Percentiles rank a stretch among this genome's conserved stretches.
Conservation (phyloP, 768 basidiomycete species). For the Chlorophyllum brunneum region DNA sequence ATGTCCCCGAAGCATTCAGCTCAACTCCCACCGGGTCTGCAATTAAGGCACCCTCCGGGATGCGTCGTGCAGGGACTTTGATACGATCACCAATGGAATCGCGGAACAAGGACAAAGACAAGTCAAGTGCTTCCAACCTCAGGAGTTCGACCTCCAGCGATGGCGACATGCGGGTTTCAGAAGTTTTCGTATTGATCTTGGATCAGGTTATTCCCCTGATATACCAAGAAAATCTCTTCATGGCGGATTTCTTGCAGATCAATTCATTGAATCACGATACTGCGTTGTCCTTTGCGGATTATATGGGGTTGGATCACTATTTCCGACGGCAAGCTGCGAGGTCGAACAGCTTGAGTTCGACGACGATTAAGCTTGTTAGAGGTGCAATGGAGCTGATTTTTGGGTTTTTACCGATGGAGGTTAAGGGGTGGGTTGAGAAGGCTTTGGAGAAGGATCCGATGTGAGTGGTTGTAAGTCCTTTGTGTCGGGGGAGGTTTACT, state of each 20-base stretch:
- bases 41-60: constrained; percentile 50
- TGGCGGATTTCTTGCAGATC: constrained; percentile 89
- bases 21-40: constrained; percentile 34
- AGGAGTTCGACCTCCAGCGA: constrained; percentile 19
- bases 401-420: constrained; percentile 81
- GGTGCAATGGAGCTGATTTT: constrained; percentile 94
- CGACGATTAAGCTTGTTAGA: constrained; percentile 77
- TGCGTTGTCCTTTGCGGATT: constrained; percentile 90
- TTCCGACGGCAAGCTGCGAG: constrained; percentile 90
- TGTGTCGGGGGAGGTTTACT: not conserved
- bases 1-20: constrained; percentile 39
- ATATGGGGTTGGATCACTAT: constrained; percentile 90
- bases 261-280: constrained; percentile 51
- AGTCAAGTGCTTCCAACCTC: not conserved
- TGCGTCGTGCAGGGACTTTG: constrained; percentile 81
- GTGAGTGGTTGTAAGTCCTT: constrained; percentile 37
- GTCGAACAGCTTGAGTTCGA: constrained; percentile 56
- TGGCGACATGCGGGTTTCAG: constrained; percentile 15
- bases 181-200: constrained; percentile 76
- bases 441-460: constrained; percentile 72
- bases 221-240: constrained; percentile 84
- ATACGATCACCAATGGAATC: constrained; percentile 75
- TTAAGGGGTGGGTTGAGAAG: constrained; percentile 82
- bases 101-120: constrained; percentile 54
- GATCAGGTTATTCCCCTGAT: constrained; percentile 73